Conservation (phyloP, 805 yeast genomes). For the Hanseniaspora vineae region DNA sequence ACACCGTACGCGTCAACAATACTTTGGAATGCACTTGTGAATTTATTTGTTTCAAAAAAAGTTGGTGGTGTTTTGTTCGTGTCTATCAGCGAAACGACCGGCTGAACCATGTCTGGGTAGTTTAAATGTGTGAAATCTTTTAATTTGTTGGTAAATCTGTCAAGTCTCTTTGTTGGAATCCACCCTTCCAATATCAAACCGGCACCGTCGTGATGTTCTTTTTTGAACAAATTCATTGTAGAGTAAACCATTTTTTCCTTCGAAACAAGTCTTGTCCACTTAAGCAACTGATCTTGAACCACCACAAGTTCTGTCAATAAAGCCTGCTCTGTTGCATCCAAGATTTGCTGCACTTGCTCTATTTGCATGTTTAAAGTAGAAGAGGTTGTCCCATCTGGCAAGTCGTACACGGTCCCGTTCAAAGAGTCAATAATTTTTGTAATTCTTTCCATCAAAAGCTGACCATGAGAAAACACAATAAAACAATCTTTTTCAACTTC, state of each 20-base stretch:
- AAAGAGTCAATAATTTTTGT: slow-evolving; percentile 79
- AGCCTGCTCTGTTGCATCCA: slow-evolving; percentile 53
- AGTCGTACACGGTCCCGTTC: slow-evolving; percentile 57
- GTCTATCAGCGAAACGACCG: slow-evolving; percentile 42
- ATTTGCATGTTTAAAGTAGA: slow-evolving; percentile 34
- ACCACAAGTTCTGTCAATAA: slow-evolving; percentile 66
- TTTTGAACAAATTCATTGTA: slow-evolving; percentile 59
- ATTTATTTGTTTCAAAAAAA: slow-evolving; percentile 85
- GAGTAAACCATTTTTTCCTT: slow-evolving; percentile 78
- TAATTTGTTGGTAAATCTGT: slow-evolving; percentile 50
- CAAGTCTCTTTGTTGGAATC: slow-evolving; percentile 74
- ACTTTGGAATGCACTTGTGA: slow-evolving; percentile 83
- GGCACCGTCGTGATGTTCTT: not conserved
- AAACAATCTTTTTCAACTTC: slow-evolving; percentile 64
- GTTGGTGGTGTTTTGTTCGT: slow-evolving; percentile 91
- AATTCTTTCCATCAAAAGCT: slow-evolving; percentile 55
- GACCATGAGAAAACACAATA: slow-evolving; percentile 86
- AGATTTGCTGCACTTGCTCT: slow-evolving; percentile 45
- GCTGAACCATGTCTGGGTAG: slow-evolving; percentile 11
- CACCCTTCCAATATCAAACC: slow-evolving; percentile 91
- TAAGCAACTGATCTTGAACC: slow-evolving; percentile 58
- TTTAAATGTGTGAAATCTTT: slow-evolving; percentile 29
- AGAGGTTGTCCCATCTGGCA: slow-evolving; percentile 23
- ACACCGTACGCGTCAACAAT: slow-evolving; percentile 94
- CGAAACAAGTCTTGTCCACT: slow-evolving; percentile 57